phyloP scores from a whole-genome alignment of 140 eudicot species.

The Stevia rebaudiana region DNA sequence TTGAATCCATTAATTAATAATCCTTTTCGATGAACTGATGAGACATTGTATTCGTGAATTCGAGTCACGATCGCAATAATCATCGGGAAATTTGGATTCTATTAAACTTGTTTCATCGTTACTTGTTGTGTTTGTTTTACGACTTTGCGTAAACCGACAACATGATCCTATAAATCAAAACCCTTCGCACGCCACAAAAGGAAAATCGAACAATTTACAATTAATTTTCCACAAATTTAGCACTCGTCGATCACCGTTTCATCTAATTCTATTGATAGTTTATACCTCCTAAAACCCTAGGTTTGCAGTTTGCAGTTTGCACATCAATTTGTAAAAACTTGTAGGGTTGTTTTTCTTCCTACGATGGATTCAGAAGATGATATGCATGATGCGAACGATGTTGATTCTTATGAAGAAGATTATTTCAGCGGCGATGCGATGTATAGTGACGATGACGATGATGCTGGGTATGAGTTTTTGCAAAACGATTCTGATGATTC shows the following conservation, averaged over 20 bases:
- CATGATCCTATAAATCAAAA: constrained; percentile 20
- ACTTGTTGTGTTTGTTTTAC: constrained; percentile 5
- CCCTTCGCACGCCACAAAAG: constrained; percentile 20
- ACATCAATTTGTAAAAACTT: not conserved
- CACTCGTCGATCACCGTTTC: constrained; percentile 24
- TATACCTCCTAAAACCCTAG: constrained; percentile 27
- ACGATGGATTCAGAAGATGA: constrained; percentile 74
- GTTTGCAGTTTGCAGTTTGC: not conserved
- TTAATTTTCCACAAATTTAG: constrained; percentile 4
- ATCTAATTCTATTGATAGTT: not conserved
- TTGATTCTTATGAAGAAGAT: constrained; percentile 48
- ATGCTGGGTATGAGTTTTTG: constrained; percentile 29
- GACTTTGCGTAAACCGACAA: constrained; percentile 29
- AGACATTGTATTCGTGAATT: constrained; percentile 3
- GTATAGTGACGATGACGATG: constrained; percentile 40
- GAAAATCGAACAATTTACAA: not conserved
- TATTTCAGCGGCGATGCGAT: constrained; percentile 45
- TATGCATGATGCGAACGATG: constrained; percentile 64
- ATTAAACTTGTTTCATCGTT: not conserved
- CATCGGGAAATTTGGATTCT: not conserved
- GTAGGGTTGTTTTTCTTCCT: constrained; percentile 11
- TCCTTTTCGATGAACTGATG: not conserved
- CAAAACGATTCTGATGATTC: constrained; percentile 40
- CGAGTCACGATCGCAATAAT: constrained; percentile 16
- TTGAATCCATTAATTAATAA: not conserved